Percentiles rank a stretch among this genome's conserved stretches.
Conservation (phyloP, 345 rosid genomes). For the Conringia planisiliqua region DNA sequence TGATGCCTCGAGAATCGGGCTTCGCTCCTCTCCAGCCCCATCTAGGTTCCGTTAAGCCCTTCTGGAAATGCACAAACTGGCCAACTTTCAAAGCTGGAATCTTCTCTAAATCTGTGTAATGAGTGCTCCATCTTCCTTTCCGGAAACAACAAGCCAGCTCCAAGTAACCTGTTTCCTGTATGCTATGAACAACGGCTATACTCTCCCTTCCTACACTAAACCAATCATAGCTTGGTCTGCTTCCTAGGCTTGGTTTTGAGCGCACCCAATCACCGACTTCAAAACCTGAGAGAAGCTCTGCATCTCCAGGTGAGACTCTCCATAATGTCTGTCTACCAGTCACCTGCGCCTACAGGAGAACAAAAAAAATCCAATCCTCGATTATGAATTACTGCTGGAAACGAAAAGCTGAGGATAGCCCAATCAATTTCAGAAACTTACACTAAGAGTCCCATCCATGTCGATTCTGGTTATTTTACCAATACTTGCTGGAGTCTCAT, state of each 20-base stretch:
- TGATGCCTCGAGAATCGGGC: conserved; percentile 69
- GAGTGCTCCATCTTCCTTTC: conserved; percentile 73
- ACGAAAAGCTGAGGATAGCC: not conserved
- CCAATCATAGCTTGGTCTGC: conserved; percentile 96
- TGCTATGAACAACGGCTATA: conserved; percentile 86
- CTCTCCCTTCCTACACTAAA: conserved; percentile 78
- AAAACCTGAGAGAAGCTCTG: conserved; percentile 91
- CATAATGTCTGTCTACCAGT: conserved; percentile 75
- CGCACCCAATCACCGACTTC: conserved; percentile 99
- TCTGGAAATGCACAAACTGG: conserved; percentile 80
- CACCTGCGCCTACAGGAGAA: conserved; percentile 65
- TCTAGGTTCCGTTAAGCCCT: conserved; percentile 78
- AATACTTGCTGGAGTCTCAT: conserved; percentile 89
- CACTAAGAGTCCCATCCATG: conserved; percentile 97
- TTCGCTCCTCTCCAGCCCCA: conserved; percentile 98
- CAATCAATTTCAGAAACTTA: conserved; percentile 40
- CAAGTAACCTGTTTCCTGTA: conserved; percentile 85
- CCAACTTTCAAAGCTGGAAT: conserved; percentile 74
- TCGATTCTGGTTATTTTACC: conserved; percentile 84
- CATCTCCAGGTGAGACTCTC: conserved; percentile 98
- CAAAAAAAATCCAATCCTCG: not conserved
- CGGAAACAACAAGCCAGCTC: conserved; percentile 96
- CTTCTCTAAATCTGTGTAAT: conserved; percentile 84
- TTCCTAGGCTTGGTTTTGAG: conserved; percentile 85
- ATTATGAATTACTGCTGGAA: not conserved